phyloP scores from a whole-genome alignment of 2,329 filamentous ascomycete genomes.

The Xylaria sp. region DNA sequence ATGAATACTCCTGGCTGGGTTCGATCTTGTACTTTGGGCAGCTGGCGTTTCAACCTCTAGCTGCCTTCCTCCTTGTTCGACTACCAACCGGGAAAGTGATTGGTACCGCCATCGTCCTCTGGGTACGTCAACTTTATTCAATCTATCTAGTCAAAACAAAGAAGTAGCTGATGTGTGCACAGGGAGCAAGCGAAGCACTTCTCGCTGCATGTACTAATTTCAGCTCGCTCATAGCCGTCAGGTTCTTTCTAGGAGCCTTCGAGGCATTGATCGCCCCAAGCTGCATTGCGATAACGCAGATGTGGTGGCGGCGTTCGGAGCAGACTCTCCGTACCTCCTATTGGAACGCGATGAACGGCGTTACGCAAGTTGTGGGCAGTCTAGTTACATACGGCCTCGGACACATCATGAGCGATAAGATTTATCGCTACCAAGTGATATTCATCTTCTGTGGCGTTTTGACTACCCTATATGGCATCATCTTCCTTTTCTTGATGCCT shows the following conservation, averaged over 20 bases:
- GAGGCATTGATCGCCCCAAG: constrained; percentile 63
- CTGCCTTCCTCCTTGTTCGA: constrained; percentile 64
- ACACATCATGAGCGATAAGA: constrained; percentile 56
- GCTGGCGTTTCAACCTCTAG: constrained; percentile 66
- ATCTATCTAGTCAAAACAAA: background rate
- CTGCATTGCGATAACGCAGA: constrained; percentile 64
- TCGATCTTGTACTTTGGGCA: constrained; percentile 71
- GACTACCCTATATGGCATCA: constrained; percentile 61
- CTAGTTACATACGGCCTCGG: constrained; percentile 64
- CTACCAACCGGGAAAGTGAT: constrained; percentile 66
- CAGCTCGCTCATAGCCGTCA: constrained; percentile 56
- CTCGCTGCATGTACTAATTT: constrained; percentile 64
- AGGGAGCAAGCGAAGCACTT: constrained; percentile 59
- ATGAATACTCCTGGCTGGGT: constrained; percentile 69
- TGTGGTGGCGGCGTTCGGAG: constrained; percentile 65
- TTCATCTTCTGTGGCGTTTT: constrained; percentile 62
- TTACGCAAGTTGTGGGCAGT: constrained; percentile 66
- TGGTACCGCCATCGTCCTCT: constrained; percentile 62
- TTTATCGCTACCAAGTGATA: constrained; percentile 65
- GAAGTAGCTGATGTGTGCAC: constrained; percentile 17
- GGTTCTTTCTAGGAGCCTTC: constrained; percentile 60
- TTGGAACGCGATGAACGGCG: constrained; percentile 67
- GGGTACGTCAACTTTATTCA: constrained; percentile 50
- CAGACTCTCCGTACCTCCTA: constrained; percentile 62
- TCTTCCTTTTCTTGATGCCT: constrained; percentile 69